A percentile compares a stretch with the other conserved stretches of the same genome.
Evolutionary conservation across 1,139 yeast genomes (phyloP).

Genomic region (Suhomyces panamericanus): DNA sequence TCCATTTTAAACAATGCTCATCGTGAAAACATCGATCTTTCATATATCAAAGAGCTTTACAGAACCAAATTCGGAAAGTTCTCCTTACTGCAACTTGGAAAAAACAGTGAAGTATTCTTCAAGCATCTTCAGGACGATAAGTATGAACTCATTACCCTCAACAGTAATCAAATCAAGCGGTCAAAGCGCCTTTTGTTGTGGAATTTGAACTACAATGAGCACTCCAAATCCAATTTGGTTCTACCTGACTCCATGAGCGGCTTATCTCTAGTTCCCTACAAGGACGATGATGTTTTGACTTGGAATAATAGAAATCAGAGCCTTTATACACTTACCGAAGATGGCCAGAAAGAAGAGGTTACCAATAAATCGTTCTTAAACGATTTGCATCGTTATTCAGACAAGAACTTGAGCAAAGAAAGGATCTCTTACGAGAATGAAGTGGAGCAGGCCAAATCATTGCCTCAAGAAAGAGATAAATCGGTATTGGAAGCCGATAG

Average conservation of each 20-base stretch:
- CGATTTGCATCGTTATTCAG: constrained; percentile 26
- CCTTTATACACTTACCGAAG: constrained; percentile 22
- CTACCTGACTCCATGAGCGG: constrained; percentile 18
- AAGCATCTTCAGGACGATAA: constrained; percentile 22
- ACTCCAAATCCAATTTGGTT: constrained; percentile 23
- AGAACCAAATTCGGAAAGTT: constrained; percentile 28
- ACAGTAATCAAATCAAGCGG: constrained; percentile 28
- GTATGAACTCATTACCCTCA: constrained; percentile 35
- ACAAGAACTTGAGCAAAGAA: constrained; percentile 18
- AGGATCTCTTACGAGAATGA: constrained; percentile 18
- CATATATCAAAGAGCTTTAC: constrained; percentile 25
- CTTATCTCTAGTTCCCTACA: constrained; percentile 26
- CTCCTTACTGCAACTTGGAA: constrained; percentile 28
- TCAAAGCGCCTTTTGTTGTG: constrained; percentile 43
- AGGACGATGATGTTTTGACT: constrained; percentile 34
- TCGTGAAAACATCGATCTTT: constrained; percentile 34
- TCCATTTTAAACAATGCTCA: constrained; percentile 37
- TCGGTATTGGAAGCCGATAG: constrained; percentile 20
- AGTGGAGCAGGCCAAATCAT: constrained; percentile 20
- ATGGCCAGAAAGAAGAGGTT: neutral
- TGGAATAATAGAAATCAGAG: constrained; percentile 34
- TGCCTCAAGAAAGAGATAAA: constrained; percentile 13
- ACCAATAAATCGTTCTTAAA: constrained; percentile 15
- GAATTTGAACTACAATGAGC: constrained; percentile 39
- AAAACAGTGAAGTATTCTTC: constrained; percentile 39